phyloP scores from a whole-genome alignment of 2,329 filamentous ascomycete genomes.

The Sporothrix globosa region DNA sequence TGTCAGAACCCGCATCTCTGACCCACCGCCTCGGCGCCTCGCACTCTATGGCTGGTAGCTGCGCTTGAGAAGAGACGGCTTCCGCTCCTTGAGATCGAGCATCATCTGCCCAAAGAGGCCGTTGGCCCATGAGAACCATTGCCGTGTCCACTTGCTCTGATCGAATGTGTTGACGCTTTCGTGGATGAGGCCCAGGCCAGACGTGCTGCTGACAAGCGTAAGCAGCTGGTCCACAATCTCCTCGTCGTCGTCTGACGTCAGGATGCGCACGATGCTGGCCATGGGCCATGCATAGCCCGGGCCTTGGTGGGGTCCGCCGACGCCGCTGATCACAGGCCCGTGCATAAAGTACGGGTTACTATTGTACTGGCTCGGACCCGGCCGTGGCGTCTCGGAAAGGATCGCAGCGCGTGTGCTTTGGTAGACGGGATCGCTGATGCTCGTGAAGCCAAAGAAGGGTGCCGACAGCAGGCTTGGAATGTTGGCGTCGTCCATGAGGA shows the following conservation, averaged over 20 bases:
- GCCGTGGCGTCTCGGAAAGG: conserved; percentile 45
- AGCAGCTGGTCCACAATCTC: conserved; percentile 72
- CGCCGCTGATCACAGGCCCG: conserved; percentile 55
- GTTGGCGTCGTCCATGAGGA: conserved; percentile 70
- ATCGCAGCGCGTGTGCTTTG: conserved; percentile 75
- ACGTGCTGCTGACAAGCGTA: conserved; percentile 68
- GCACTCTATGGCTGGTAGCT: conserved; percentile 44
- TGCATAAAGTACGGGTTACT: conserved; percentile 72
- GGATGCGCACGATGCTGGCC: conserved; percentile 76
- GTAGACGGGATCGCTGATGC: conserved; percentile 64
- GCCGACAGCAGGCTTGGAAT: conserved; percentile 65
- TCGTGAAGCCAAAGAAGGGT: conserved; percentile 64
- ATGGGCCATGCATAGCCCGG: conserved; percentile 85
- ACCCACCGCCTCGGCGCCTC: background rate
- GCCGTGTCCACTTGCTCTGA: conserved; percentile 50
- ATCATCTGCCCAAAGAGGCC: conserved; percentile 84
- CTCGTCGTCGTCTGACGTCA: conserved; percentile 74
- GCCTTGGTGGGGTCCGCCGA: conserved; percentile 57
- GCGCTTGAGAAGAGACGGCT: conserved; percentile 56
- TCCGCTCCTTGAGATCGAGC: conserved; percentile 71
- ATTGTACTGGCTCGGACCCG: conserved; percentile 43
- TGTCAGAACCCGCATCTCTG: background rate
- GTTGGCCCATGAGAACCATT: conserved; percentile 85
- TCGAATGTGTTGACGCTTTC: conserved; percentile 74
- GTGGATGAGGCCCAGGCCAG: conserved; percentile 75